Evolutionary conservation across 2,329 filamentous ascomycete genomes (phyloP), one percentile per base, ranked within the genome.

Genomic region (Fusarium napiforme): DNA sequence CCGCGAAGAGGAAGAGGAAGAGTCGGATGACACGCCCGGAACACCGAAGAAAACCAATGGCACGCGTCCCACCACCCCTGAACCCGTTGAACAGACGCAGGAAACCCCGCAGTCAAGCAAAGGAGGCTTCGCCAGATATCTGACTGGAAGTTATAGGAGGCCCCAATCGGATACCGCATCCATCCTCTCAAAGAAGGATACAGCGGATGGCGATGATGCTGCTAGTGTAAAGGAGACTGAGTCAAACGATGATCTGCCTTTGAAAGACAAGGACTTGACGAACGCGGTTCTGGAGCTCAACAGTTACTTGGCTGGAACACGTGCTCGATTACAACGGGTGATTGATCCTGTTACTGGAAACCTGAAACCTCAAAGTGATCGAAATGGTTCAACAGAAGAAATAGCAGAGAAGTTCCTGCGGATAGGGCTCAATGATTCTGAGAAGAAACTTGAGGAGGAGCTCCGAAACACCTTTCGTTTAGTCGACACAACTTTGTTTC

Each of bases 401-500:
- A 84, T 84, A 5, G 84, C 92, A 55, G 90, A 89, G 72, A 85
- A 87, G 45, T 84, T 90, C 18, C 83, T 92, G 18, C 84, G 86
- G 11, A 84, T 85, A 9, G 79, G 79, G 3, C 79, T 81, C 21
- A 82, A 83, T 46, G 86, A 89, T 9, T 84, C 85, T 2, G 86
- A 91, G 32, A 85, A 88, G 53, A 83, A 93, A 70, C 92, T 94
- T 71, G 91, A 93, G 74, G 85, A 90, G 55, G 91, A 93, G 72
- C 86, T 98, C 5, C 88, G 91, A 18, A 88, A 91, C 42, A 94
- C 93, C 3, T 97, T 96, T 40, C 92, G 90, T 56, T 85, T 98
- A 5, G 94, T 98, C 11, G 96, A 99, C 79, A 99, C 96, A 1
- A 96, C 95, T 2, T 87, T 99, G 0, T 98, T 99, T 85, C 91